Conservation (phyloP, 257 asterid species). For the Nyctanthes arbortristis region DNA sequence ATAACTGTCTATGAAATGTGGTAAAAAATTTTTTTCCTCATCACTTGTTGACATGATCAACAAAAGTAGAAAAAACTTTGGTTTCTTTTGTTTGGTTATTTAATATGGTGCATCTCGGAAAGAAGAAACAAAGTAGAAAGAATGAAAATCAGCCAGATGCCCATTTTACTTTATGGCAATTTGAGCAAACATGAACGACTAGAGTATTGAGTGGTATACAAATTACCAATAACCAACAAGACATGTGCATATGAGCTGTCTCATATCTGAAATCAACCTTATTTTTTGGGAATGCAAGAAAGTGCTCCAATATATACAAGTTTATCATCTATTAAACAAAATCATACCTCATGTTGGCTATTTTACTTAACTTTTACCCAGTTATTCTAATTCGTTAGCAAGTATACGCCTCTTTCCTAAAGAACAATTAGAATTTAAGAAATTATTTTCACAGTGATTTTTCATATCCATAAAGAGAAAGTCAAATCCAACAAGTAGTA, state of each 20-base stretch:
- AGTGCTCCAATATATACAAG: background rate
- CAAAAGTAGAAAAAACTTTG: too few species aligned
- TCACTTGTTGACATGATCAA: background rate
- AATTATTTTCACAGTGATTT: background rate
- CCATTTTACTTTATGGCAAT: background rate
- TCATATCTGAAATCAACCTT: background rate
- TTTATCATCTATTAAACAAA: background rate
- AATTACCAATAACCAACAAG: background rate
- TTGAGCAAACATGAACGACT: background rate
- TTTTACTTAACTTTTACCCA: background rate
- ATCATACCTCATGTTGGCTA: background rate
- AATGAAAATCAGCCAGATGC: background rate
- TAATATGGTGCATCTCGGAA: too few species aligned
- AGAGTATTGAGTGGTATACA: background rate
- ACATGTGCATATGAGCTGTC: background rate
- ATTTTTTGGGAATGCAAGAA: background rate
- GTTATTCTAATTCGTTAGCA: background rate
- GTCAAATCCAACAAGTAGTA: conserved; percentile 9
- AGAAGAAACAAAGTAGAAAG: too few species aligned
- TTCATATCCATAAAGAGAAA: background rate
- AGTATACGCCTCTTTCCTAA: background rate
- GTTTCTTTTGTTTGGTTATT: too few species aligned
- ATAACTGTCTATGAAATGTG: background rate
- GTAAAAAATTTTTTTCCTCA: background rate
- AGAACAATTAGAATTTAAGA: background rate